Evolutionary conservation across 2,329 filamentous ascomycete genomes (phyloP).

Genomic region (Fusarium sp.): DNA sequence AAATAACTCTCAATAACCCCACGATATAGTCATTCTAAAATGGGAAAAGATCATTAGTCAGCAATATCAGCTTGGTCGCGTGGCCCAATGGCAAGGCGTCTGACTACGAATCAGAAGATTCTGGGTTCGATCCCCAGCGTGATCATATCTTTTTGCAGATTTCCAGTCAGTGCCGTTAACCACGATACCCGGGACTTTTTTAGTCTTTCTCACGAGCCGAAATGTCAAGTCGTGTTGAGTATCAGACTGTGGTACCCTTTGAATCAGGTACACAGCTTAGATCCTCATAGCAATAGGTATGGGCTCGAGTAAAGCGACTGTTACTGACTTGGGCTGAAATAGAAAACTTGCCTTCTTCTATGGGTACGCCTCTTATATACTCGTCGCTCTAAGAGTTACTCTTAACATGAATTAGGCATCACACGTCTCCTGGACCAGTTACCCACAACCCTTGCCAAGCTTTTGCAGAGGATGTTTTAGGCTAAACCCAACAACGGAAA

Average conservation of each 20-base stretch:
- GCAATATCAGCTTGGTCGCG: constrained; percentile 14
- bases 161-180: too few relatives aligned
- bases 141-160: constrained; percentile 22
- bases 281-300: too few relatives aligned
- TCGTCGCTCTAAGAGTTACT: too few relatives aligned
- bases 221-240: too few relatives aligned
- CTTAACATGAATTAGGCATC: not conserved
- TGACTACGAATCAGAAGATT: constrained; percentile 43
- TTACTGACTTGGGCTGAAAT: too few relatives aligned
- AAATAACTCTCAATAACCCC: too few relatives aligned
- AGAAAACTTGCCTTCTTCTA: not conserved
- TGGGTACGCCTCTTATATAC: not conserved
- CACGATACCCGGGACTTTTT: too few relatives aligned
- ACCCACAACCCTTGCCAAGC: not conserved
- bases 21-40: too few relatives aligned
- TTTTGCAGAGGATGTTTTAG: not conserved
- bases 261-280: too few relatives aligned
- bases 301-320: too few relatives aligned
- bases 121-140: constrained; percentile 41
- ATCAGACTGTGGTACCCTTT: too few relatives aligned
- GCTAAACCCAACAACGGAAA: constrained; percentile 5
- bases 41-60: constrained; percentile 1
- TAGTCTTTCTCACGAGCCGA: too few relatives aligned
- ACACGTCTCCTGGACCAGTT: not conserved
- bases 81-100: constrained; percentile 41